Evolutionary conservation across 2,329 filamentous ascomycete species (phyloP).

Genomic region (Ophiostoma sp.): DNA sequence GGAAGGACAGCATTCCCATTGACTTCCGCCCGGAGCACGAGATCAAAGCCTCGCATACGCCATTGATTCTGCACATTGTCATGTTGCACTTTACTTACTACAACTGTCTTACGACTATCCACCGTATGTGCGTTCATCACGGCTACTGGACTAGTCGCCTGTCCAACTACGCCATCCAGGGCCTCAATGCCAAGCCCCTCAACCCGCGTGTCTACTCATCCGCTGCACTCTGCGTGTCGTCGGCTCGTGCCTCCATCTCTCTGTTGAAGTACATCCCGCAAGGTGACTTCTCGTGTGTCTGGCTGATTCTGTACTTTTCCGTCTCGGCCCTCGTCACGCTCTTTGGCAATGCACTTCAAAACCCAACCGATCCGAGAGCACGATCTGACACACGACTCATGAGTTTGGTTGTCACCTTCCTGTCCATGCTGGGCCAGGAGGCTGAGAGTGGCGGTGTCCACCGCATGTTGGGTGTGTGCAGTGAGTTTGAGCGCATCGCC

Average conservation of each 20-base stretch:
- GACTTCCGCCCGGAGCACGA: slow-evolving; percentile 97
- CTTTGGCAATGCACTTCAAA: slow-evolving; percentile 95
- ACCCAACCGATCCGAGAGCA: slow-evolving; percentile 84
- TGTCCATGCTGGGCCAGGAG: slow-evolving; percentile 85
- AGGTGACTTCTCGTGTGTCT: slow-evolving; percentile 91
- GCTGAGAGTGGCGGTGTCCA: slow-evolving; percentile 87
- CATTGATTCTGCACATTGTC: slow-evolving; percentile 90
- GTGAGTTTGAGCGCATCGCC: slow-evolving; percentile 95
- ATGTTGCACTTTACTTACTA: slow-evolving; percentile 97
- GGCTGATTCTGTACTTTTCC: slow-evolving; percentile 95
- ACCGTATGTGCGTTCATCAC: slow-evolving; percentile 97
- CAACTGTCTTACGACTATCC: slow-evolving; percentile 95
- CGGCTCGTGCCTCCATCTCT: slow-evolving; percentile 88
- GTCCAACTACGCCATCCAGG: slow-evolving; percentile 93
- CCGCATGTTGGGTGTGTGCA: slow-evolving; percentile 89
- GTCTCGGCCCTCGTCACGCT: slow-evolving; percentile 92
- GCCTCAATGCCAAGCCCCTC: slow-evolving; percentile 82
- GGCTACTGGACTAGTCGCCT: slow-evolving; percentile 97
- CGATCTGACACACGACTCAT: slow-evolving; percentile 88
- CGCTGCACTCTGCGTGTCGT: slow-evolving; percentile 86
- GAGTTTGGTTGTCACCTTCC: slow-evolving; percentile 88
- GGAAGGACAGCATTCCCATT: slow-evolving; percentile 93
- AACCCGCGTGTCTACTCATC: slow-evolving; percentile 95
- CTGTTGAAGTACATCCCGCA: slow-evolving; percentile 95
- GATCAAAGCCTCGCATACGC: slow-evolving; percentile 89